A percentile compares a stretch with the other conserved stretches of the same genome.
phyloP scores from a whole-genome alignment of 257 asterid species.

The Cynanchum wilfordii region DNA sequence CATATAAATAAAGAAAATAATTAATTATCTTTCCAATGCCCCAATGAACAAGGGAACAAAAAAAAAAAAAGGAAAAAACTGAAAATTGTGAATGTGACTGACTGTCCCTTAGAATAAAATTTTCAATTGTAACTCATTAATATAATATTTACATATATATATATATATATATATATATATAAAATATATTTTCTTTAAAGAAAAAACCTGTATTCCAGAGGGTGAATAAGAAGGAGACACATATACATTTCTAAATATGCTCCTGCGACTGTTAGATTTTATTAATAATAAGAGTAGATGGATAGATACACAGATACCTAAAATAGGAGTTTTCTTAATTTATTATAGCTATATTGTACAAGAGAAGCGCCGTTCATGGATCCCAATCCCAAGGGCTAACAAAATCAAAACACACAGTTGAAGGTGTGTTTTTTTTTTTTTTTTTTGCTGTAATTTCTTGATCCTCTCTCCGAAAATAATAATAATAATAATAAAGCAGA shows the following conservation, averaged over 20 bases:
- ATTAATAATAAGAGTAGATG: not conserved
- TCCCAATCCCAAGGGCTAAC: conserved; percentile 41
- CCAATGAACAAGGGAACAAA: no score
- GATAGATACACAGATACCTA: not conserved
- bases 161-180: not conserved
- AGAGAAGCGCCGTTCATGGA: conserved; percentile 37
- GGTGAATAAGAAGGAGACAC: not conserved
- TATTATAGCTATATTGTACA: not conserved
- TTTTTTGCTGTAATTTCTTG: not conserved
- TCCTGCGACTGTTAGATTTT: not conserved
- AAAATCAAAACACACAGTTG: conserved; percentile 9
- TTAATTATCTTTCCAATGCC: no score
- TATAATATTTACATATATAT: no score
- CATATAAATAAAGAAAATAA: no score
- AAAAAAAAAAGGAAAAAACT: no score
- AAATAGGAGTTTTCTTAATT: not conserved
- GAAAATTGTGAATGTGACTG: not conserved
- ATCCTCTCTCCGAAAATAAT: no score
- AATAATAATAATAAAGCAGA: conserved; percentile 4
- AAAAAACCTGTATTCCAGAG: not conserved
- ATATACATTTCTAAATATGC: not conserved
- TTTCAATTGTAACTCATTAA: not conserved
- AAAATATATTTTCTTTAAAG: not conserved
- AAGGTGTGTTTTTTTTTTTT: no score
- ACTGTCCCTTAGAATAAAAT: no score